A percentile compares a stretch with the other conserved stretches of the same genome.
phyloP scores from a whole-genome alignment of 2,329 filamentous ascomycete species.

The Thelonectria olida region DNA sequence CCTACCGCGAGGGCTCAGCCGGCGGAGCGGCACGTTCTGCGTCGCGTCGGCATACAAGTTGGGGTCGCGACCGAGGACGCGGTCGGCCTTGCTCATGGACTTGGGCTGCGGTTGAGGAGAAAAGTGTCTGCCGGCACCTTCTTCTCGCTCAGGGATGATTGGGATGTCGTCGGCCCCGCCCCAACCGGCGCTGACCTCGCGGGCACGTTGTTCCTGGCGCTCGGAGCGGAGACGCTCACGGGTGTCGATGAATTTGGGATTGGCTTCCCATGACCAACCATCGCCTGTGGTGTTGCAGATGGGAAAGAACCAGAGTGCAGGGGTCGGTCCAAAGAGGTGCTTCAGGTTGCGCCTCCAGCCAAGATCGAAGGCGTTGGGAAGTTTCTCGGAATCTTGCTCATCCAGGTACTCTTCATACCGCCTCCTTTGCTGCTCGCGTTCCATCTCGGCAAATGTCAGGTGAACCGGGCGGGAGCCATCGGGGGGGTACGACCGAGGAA shows the following conservation, averaged over 20 bases:
- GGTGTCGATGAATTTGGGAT: slow-evolving; percentile 78
- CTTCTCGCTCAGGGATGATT: slow-evolving; percentile 35
- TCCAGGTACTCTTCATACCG: slow-evolving; percentile 81
- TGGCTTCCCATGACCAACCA: slow-evolving; percentile 94
- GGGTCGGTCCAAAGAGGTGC: slow-evolving; percentile 82
- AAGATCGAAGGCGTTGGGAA: slow-evolving; percentile 94
- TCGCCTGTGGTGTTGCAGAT: slow-evolving; percentile 88
- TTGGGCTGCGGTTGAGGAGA: slow-evolving; percentile 38
- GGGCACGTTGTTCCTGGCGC: slow-evolving; percentile 66
- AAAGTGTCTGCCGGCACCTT: slow-evolving; percentile 47
- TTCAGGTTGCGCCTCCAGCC: slow-evolving; percentile 82
- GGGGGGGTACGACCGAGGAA: slow-evolving; percentile 36
- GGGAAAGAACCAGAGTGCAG: slow-evolving; percentile 80
- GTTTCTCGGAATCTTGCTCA: slow-evolving; percentile 84
- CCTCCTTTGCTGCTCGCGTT: slow-evolving; percentile 62
- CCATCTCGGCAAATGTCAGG: slow-evolving; percentile 63
- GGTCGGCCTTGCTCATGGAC: slow-evolving; percentile 65
- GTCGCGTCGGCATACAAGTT: slow-evolving; percentile 62
- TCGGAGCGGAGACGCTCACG: slow-evolving; percentile 69
- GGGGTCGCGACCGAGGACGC: slow-evolving; percentile 66
- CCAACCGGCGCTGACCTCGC: slow-evolving; percentile 76
- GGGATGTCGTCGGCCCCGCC: slow-evolving; percentile 50
- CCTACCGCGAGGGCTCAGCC: slow-evolving; percentile 57
- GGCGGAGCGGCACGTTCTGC: slow-evolving; percentile 55
- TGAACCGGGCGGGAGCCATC: slow-evolving; percentile 53